These are phyloP conservation scores for Ceratocystis cubensis DNA, from an alignment of 2,329 filamentous ascomycete genomes.

Conservation along the genomic window DNA sequence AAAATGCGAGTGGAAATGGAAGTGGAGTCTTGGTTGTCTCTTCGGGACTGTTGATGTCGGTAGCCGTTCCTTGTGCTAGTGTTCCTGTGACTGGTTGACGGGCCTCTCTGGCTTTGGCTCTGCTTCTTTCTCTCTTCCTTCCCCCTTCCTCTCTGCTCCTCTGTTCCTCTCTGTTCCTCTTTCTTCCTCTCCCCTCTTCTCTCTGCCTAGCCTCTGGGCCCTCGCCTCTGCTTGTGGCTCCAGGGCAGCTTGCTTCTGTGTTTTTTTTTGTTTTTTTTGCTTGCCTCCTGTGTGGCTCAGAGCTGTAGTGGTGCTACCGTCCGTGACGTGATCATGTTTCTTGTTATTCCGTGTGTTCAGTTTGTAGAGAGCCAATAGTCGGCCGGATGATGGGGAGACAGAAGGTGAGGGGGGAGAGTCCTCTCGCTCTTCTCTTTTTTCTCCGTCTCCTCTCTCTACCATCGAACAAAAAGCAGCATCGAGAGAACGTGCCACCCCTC, in stretches of 20 bases:
- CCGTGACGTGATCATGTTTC: constrained; percentile 1
- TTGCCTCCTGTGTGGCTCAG: neutral
- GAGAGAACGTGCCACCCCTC: constrained; percentile 9
- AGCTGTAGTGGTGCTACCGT: constrained; percentile 4
- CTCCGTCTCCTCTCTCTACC: neutral
- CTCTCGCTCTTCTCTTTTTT: neutral
- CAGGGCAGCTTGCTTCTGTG: neutral
- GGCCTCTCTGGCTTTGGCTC: neutral
- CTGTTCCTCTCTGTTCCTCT: too few species aligned
- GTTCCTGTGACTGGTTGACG: neutral
- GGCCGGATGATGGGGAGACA: neutral
- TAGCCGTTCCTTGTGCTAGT: neutral
- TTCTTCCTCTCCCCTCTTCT: neutral
- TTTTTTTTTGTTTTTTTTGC: neutral
- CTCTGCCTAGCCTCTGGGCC: neutral
- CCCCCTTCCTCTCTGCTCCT: too few species aligned
- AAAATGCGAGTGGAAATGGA: too few species aligned
- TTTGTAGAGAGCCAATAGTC: neutral
- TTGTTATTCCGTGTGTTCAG: neutral
- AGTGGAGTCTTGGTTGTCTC: too few species aligned
- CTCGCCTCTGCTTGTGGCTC: neutral
- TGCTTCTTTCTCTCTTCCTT: too few species aligned
- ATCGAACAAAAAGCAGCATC: neutral
- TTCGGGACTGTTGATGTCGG: neutral
- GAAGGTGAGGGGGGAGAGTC: neutral